Base-by-base conservation (phyloP, 2,329 filamentous ascomycete genomes). In the Blastomyces percursus region DNA sequence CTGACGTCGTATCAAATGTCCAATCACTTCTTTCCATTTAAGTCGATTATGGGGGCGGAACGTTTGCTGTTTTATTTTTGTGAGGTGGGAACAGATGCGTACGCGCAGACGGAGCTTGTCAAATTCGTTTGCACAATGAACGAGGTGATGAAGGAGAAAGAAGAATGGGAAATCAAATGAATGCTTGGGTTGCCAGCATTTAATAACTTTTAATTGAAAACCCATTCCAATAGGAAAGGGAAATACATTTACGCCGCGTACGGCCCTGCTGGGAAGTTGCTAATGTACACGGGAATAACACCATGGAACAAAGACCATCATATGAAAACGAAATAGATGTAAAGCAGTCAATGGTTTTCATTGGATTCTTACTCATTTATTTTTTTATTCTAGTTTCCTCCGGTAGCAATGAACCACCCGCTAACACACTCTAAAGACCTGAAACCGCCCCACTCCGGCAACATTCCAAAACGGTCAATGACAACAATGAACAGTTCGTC, bases 401-500 rank as follows among this genome's bases (percentile, higher is more conserved):
- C 11, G 32, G 35, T 40, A 24, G 48, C 56, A 59, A 59, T 48
- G 40, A 59, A 59, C 44, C 8, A 48, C 8, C 2, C 44, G 2
- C 19, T 48, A n/a, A 24, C 44, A 44, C n/a, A 3, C 6, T 14
- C 44, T 46, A 3, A 12, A 12, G 56, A 32, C 27, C 40, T n/a
- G 56, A 59, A 59, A 46, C 56, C 38, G 32, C 16, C 19, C 40
- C 56, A 27, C 40, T 14, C 40, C 8, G 2, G 16, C 24, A 44
- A 59, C 11, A 24, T 16, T 14, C 44, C 38, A 44, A 59, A 59
- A 46, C 9, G 21, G 56, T 46, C 27, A 24, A 46, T 24, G 56
- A 12, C 14, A 46, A 59, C 56, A 59, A 59, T 59, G 24, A 59
- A 46, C 21, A 5, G 56, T 59, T 32, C 56, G 14, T 59, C 38